A percentile compares a stretch with the other conserved stretches of the same genome.
These are phyloP conservation scores for Paramecium caudatum DNA, from an alignment of 73 alveolate genomes.

Conservation along the genomic window DNA sequence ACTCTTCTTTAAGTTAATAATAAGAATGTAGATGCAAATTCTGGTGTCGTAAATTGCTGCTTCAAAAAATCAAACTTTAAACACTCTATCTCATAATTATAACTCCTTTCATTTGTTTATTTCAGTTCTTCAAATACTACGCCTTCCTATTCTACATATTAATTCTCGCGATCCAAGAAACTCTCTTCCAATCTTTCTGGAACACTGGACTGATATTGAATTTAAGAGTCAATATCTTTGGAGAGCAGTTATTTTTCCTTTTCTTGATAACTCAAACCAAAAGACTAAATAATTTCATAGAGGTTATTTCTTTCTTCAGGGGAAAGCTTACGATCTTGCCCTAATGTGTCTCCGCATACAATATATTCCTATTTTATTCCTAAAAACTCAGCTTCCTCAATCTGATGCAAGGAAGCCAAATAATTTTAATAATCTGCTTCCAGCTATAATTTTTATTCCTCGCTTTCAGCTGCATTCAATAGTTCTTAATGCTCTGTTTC, in stretches of 20 bases:
- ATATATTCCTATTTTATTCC: slow-evolving; percentile 66
- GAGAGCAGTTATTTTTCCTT: slow-evolving; percentile 84
- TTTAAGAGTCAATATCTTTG: slow-evolving; percentile 85
- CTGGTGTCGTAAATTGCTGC: slow-evolving; percentile 76
- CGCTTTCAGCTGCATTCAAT: slow-evolving; percentile 74
- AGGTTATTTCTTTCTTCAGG: slow-evolving; percentile 82
- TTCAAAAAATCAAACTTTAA: slow-evolving; percentile 80
- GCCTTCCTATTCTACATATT: slow-evolving; percentile 82
- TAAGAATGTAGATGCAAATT: slow-evolving; percentile 77
- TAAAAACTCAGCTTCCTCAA: slow-evolving; percentile 79
- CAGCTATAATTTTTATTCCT: slow-evolving; percentile 80
- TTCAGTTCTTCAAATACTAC: slow-evolving; percentile 82
- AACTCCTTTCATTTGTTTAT: slow-evolving; percentile 67
- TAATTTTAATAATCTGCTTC: slow-evolving; percentile 85
- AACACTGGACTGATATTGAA: slow-evolving; percentile 66
- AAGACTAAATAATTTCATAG: slow-evolving; percentile 77
- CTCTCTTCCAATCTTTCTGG: slow-evolving; percentile 81
- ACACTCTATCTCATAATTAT: slow-evolving; percentile 42
- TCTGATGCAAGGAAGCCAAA: slow-evolving; percentile 83
- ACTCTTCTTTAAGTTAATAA: slow-evolving; percentile 84
- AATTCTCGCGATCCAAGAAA: slow-evolving; percentile 85
- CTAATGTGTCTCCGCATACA: slow-evolving; percentile 94
- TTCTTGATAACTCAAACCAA: slow-evolving; percentile 84
- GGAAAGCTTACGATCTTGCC: slow-evolving; percentile 91
- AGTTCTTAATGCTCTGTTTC: slow-evolving; percentile 74